These are phyloP conservation scores for Pythium guiyangense DNA, from an alignment of 352 stramenopile species.

Conservation along the genomic window DNA sequence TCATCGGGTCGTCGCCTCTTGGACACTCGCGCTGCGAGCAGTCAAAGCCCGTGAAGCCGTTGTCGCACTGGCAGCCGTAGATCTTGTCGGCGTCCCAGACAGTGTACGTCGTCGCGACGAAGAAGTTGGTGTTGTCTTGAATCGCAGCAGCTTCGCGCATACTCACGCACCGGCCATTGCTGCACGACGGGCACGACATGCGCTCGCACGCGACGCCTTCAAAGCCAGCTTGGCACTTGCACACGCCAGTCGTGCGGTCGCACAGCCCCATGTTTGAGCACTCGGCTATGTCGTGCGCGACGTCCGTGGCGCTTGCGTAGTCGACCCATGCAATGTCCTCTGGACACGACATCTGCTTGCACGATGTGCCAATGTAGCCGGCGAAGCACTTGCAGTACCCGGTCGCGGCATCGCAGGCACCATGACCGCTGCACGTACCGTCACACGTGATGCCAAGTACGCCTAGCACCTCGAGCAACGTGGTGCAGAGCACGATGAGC, in stretches of 20 bases:
- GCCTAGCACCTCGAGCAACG: not conserved
- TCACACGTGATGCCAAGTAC: slow-evolving; percentile 32
- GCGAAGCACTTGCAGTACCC: slow-evolving; percentile 82
- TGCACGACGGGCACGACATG: slow-evolving; percentile 55
- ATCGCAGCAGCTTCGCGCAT: slow-evolving; percentile 59
- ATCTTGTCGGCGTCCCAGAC: slow-evolving; percentile 78
- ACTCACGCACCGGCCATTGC: slow-evolving; percentile 61
- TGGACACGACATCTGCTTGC: slow-evolving; percentile 45
- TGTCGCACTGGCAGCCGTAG: slow-evolving; percentile 72
- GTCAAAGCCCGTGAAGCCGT: slow-evolving; percentile 56
- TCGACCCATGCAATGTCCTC: slow-evolving; percentile 53
- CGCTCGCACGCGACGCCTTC: slow-evolving; percentile 75
- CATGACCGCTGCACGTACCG: slow-evolving; percentile 83
- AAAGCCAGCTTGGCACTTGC: slow-evolving; percentile 51
- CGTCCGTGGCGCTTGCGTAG: slow-evolving; percentile 44
- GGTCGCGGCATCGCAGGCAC: slow-evolving; percentile 33
- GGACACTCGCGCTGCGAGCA: slow-evolving; percentile 56
- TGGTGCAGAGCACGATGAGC: not conserved
- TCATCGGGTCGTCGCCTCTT: slow-evolving; percentile 60
- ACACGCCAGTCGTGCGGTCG: slow-evolving; percentile 62
- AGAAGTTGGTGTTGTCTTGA: slow-evolving; percentile 68
- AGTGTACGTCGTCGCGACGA: slow-evolving; percentile 47
- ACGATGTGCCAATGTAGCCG: slow-evolving; percentile 67
- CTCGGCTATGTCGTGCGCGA: slow-evolving; percentile 75
- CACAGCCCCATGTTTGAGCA: slow-evolving; percentile 86